Conservation (phyloP, 345 rosid genomes). For the Crucihimalaya himalaica region DNA sequence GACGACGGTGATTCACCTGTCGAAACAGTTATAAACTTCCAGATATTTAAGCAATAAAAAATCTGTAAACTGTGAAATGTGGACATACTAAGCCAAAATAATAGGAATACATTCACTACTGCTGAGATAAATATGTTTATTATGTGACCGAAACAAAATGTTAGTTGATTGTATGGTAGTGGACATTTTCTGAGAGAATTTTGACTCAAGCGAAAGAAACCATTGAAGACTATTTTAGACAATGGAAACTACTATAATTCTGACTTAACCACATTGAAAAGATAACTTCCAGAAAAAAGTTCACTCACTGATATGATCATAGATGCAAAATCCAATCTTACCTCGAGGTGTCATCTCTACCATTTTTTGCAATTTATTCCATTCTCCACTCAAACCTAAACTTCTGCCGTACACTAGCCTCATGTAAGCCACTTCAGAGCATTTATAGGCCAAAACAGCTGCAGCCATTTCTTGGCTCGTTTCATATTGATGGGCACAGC, state of each 20-base stretch:
- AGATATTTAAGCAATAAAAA: not conserved
- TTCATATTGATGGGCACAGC: slow-evolving; percentile 74
- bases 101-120: not conserved
- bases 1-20: slow-evolving; percentile 95
- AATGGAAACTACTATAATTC: slow-evolving; percentile 14
- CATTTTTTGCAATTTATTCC: slow-evolving; percentile 56
- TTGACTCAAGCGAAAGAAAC: slow-evolving; percentile 9
- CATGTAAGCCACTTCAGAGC: slow-evolving; percentile 79
- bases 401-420: slow-evolving; percentile 58
- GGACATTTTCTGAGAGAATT: not conserved
- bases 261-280: slow-evolving; percentile 4
- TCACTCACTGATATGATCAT: slow-evolving; percentile 6
- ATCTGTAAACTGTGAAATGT: not conserved
- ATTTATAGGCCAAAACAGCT: slow-evolving; percentile 85
- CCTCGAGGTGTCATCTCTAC: slow-evolving; percentile 59
- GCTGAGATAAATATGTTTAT: not conserved
- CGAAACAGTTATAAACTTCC: slow-evolving; percentile 30
- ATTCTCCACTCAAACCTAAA: slow-evolving; percentile 48
- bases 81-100: slow-evolving; percentile 1
- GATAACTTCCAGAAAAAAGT: slow-evolving; percentile 12
- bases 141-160: not conserved
- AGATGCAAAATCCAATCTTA: slow-evolving; percentile 39
- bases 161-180: not conserved
- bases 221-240: not conserved
- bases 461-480: slow-evolving; percentile 59